Conservation (phyloP, 768 basidiomycete species). For the Chalciporus chontae region DNA sequence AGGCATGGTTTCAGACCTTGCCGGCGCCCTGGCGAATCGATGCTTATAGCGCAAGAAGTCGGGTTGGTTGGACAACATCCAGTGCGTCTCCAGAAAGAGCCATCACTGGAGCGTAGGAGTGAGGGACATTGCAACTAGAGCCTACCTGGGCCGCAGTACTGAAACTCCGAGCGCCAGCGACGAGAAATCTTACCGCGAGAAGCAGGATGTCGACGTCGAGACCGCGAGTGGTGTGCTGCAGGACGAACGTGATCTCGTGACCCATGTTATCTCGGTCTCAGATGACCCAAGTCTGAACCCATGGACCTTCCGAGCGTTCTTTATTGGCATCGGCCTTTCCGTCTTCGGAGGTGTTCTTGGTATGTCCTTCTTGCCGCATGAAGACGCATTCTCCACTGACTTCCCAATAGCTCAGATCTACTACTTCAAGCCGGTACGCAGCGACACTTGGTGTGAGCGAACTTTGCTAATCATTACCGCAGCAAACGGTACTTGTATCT, state of each 20-base stretch:
- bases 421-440: constrained; percentile 53
- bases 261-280: constrained; percentile 42
- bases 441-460: not conserved
- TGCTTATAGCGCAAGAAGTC: not conserved
- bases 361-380: constrained; percentile 14
- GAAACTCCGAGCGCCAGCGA: constrained; percentile 10
- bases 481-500: constrained; percentile 55
- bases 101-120: constrained; percentile 8
- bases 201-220: constrained; percentile 35
- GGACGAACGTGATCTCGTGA: constrained; percentile 45
- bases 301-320: constrained; percentile 44
- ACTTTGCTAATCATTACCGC: not conserved
- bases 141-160: not conserved
- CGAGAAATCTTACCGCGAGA: constrained; percentile 20
- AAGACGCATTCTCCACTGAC: constrained; percentile 1
- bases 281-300: constrained; percentile 28
- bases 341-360: constrained; percentile 52
- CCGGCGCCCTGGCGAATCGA: not conserved
- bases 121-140: not conserved
- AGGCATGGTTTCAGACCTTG: too few relatives aligned
- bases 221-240: constrained; percentile 26
- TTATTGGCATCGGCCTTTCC: constrained; percentile 54
- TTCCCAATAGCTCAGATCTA: constrained; percentile 48
- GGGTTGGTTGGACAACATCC: constrained; percentile 1
- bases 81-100: not conserved